Base-by-base conservation (phyloP, 805 yeast species). In the Zygoascus biomembranicola region DNA sequence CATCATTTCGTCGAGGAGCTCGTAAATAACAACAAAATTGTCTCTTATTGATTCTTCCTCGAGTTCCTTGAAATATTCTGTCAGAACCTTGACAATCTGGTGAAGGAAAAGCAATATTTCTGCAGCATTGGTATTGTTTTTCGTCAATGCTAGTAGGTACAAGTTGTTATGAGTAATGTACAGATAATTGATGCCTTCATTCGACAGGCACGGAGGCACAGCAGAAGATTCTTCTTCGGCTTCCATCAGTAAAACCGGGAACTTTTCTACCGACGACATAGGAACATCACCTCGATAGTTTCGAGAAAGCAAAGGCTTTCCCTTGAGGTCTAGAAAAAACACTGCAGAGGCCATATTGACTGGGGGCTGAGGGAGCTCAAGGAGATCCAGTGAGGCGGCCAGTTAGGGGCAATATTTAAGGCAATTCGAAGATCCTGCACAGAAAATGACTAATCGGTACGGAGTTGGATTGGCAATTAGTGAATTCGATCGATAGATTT, bases 1-100 rank as follows among this genome's bases (percentile, higher is more conserved):
- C 80, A 87, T 78, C 75, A 89, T 85, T 64, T 89, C 97, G 64
- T 89, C 97, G 45, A 89, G 68, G n/a, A 89, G 70, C 65, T 90
- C 97, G 67, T 84, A 85, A 8, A 89, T 78, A 49, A 89, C 72
- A 35, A 83, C 81, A 58, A 80, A 78, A 67, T 89, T 89, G 66
- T 89, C 96, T 20, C 78, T 70, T 1, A 88, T 77, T 16, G 80
- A 61, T 52, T 84, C 90, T 52, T 76, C 76, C 60, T 79, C 79
- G 43, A 85, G 66, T 19, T 59, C 66, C 56, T 70, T 69, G 59
- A 78, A 76, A 59, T 80, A 81, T 47, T 69, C 70, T 49, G 71
- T 71, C 49, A 81, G 59, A 19, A 78, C 71, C 19, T 69, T 69
- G 28, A 74, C 71, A 23, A 78, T 69, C 48, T 72, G 74, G 52